Conservation (phyloP, 139 green algal genomes). For the Ulvella scutata region DNA sequence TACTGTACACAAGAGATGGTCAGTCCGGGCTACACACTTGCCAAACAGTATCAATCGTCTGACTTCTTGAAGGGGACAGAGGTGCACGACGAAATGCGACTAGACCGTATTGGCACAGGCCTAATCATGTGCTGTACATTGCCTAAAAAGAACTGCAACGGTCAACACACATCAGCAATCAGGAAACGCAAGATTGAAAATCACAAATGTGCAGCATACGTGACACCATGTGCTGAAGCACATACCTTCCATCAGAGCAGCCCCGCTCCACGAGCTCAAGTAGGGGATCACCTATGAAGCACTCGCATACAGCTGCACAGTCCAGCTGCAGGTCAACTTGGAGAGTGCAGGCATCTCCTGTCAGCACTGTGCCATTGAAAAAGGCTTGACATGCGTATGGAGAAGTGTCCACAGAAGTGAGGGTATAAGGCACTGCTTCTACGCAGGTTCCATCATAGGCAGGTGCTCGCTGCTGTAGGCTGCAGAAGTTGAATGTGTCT, state of each 20-base stretch:
- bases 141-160: too few species aligned
- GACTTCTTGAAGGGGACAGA: too few species aligned
- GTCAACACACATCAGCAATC: too few species aligned
- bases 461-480: constrained; percentile 10
- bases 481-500: constrained; percentile 31
- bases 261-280: neutral
- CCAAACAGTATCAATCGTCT: too few species aligned
- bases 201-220: too few species aligned
- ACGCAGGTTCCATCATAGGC: neutral
- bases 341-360: neutral
- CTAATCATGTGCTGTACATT: too few species aligned
- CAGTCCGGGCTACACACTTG: too few species aligned
- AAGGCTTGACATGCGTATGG: neutral
- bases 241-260: neutral
- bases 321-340: neutral
- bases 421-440: neutral
- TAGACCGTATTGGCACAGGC: too few species aligned
- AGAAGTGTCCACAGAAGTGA: neutral
- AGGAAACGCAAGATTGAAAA: too few species aligned
- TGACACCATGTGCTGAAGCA: too few species aligned
- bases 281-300: neutral
- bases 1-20: too few species aligned
- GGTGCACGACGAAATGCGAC: too few species aligned
- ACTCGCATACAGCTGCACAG: neutral
- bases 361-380: neutral